Conservation (phyloP, 1,284 basidiomycete genomes). For the Ustilago tritici region DNA sequence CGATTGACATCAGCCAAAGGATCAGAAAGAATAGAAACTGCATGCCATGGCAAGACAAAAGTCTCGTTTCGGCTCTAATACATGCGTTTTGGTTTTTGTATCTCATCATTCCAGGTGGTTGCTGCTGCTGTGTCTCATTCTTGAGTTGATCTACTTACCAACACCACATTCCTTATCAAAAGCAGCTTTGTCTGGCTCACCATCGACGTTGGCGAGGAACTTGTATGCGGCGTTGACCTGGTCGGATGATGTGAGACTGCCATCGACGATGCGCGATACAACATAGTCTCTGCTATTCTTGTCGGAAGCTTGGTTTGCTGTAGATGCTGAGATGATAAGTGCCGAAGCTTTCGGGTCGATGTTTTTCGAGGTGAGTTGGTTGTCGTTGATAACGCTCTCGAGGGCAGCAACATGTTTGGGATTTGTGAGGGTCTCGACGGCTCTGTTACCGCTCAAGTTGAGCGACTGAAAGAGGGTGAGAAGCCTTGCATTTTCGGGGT, state of each 20-base stretch:
- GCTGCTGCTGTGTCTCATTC: constrained; percentile 11
- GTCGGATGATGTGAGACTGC: constrained; percentile 82
- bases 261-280: constrained; percentile 78
- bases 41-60: constrained; percentile 50
- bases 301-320: constrained; percentile 75
- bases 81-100: constrained; percentile 61
- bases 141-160: constrained; percentile 75
- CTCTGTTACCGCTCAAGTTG: constrained; percentile 82
- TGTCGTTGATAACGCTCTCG: constrained; percentile 77
- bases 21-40: constrained; percentile 46
- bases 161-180: constrained; percentile 89
- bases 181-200: constrained; percentile 77
- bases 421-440: constrained; percentile 75
- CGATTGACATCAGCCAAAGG: constrained; percentile 17
- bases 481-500: constrained; percentile 72
- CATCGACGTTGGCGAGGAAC: constrained; percentile 76
- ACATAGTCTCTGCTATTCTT: constrained; percentile 78
- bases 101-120: constrained; percentile 46
- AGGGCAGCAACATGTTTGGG: constrained; percentile 72
- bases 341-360: constrained; percentile 85
- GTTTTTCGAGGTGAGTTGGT: constrained; percentile 58
- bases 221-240: constrained; percentile 81
- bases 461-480: constrained; percentile 82
- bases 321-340: constrained; percentile 77
- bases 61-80: constrained; percentile 60